Evolutionary conservation across 2,329 filamentous ascomycete genomes (phyloP).

Genomic region (Pseudogymnoascus sp.): DNA sequence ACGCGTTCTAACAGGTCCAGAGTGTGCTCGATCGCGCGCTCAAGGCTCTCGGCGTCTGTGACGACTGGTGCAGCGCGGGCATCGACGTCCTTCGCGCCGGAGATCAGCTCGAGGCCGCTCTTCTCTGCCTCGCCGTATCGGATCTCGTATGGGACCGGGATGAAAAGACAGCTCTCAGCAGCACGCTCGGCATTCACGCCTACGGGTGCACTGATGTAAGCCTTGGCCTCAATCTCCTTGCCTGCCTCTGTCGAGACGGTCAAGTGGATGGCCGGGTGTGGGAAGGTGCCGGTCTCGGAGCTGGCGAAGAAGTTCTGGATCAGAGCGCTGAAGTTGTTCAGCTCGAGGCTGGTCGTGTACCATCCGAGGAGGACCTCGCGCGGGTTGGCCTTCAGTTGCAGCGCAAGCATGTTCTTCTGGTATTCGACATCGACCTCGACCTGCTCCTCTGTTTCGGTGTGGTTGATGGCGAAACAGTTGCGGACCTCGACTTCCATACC

Average conservation of each 20-base stretch:
- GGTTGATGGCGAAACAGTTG: conserved; percentile 94
- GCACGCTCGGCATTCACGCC: conserved; percentile 92
- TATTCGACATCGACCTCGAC: conserved; percentile 99
- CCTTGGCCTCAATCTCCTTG: conserved; percentile 78
- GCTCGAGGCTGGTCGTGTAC: conserved; percentile 94
- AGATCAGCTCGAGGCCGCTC: conserved; percentile 73
- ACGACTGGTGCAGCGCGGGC: conserved; percentile 63
- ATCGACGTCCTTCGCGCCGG: conserved; percentile 71
- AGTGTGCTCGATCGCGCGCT: conserved; percentile 79
- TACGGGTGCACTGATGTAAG: conserved; percentile 92
- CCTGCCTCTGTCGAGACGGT: conserved; percentile 88
- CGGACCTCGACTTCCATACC: conserved; percentile 93
- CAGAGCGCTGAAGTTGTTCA: conserved; percentile 96
- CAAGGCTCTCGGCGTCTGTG: conserved; percentile 83
- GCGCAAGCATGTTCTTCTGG: conserved; percentile 96
- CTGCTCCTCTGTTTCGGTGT: conserved; percentile 97
- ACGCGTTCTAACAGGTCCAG: conserved; percentile 85
- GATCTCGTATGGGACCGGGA: conserved; percentile 92
- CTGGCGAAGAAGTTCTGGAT: conserved; percentile 99
- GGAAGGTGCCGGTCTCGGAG: conserved; percentile 93
- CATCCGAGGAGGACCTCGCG: conserved; percentile 92
- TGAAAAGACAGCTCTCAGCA: conserved; percentile 93
- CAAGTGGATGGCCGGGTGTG: conserved; percentile 93
- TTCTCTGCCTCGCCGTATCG: conserved; percentile 75
- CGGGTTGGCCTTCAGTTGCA: conserved; percentile 89